phyloP scores from a whole-genome alignment of 768 basidiomycete species.

The Tricholoma hemisulphureum region DNA sequence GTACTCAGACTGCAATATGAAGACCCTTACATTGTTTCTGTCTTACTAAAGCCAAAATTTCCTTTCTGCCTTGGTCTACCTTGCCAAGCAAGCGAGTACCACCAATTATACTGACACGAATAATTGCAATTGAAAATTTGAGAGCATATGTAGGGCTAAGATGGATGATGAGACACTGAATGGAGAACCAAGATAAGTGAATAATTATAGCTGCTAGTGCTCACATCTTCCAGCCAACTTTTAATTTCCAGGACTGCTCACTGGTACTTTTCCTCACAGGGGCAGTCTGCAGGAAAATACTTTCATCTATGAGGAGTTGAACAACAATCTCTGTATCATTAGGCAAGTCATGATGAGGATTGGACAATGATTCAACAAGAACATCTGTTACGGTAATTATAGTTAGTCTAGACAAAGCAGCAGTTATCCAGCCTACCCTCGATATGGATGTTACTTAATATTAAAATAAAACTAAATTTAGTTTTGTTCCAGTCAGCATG shows the following conservation, averaged over 20 bases:
- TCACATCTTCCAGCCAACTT: not conserved
- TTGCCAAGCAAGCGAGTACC: not conserved
- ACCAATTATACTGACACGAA: not conserved
- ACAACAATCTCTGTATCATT: not conserved
- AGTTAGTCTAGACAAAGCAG: not conserved
- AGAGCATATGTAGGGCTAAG: not conserved
- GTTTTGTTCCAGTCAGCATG: not conserved
- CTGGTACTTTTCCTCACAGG: not conserved
- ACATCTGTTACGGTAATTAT: not conserved
- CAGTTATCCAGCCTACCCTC: not conserved
- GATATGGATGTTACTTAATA: too few species aligned
- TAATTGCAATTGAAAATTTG: not conserved
- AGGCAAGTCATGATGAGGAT: not conserved
- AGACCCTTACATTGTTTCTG: not conserved
- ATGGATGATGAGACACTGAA: not conserved
- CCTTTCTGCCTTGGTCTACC: not conserved
- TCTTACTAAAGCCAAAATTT: not conserved
- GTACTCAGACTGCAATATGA: not conserved
- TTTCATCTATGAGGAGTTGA: not conserved
- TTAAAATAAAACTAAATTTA: not conserved
- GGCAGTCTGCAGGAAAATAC: not conserved
- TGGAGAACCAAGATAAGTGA: not conserved
- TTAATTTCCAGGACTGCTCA: not conserved
- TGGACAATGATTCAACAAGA: not conserved
- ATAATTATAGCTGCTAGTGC: not conserved